These are phyloP conservation scores for Globisporangium paddicum DNA, from an alignment of 352 stramenopile species.

Conservation along the genomic window DNA sequence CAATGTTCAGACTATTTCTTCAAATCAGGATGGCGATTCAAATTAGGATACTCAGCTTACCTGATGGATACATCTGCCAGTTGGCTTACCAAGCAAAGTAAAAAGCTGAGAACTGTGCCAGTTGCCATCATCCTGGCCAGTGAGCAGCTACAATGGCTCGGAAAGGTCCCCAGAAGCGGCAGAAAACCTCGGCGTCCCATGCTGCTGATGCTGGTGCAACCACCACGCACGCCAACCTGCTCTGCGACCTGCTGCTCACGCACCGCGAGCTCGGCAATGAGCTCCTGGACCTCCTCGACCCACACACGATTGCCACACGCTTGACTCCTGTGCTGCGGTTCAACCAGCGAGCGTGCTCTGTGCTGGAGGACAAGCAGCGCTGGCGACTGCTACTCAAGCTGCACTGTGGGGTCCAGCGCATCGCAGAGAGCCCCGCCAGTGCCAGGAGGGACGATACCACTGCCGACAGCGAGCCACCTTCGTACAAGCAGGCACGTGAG, in stretches of 20 bases:
- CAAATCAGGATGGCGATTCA: too few species aligned
- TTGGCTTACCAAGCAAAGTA: too few species aligned
- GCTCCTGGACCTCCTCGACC: constrained; percentile 13
- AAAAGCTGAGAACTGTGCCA: not conserved
- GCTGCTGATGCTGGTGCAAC: not conserved
- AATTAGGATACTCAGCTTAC: too few species aligned
- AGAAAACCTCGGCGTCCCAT: not conserved
- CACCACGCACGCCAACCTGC: not conserved
- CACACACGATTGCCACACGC: not conserved
- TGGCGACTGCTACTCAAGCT: constrained; percentile 5
- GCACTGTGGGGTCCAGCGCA: not conserved
- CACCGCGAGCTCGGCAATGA: constrained; percentile 10
- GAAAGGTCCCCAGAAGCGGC: not conserved
- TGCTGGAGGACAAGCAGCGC: constrained; percentile 2
- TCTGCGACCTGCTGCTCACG: not conserved
- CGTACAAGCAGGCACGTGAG: not conserved
- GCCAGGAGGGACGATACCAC: not conserved
- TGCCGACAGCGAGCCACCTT: not conserved
- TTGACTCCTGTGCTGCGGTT: not conserved
- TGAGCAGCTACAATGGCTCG: too few species aligned
- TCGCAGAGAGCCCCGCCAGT: not conserved
- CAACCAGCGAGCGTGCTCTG: not conserved
- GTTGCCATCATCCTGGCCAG: too few species aligned
- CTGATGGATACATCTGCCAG: not conserved
- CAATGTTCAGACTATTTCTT: too few species aligned